phyloP scores from a whole-genome alignment of 169 alveolate genomes.

The Plasmodium reichenowi region DNA sequence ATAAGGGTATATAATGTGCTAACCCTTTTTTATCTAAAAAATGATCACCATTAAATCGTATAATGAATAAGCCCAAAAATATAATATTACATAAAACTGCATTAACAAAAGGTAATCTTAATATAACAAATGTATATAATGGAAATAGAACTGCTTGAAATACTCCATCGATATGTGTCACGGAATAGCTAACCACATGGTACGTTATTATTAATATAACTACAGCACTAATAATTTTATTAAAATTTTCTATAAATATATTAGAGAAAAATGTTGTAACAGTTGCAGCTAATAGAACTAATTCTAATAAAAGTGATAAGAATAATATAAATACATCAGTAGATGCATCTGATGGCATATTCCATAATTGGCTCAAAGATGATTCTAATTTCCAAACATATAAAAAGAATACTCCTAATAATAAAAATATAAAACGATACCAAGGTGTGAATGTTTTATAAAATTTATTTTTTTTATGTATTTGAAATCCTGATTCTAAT shows the following conservation, averaged over 20 bases:
- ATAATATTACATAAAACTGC: conserved; percentile 81
- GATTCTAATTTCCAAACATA: conserved; percentile 75
- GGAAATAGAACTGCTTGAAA: conserved; percentile 86
- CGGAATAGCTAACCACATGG: conserved; percentile 73
- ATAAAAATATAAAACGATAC: conserved; percentile 80
- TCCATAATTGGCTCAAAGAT: conserved; percentile 41
- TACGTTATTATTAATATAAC: conserved; percentile 62
- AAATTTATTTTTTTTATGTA: conserved; percentile 80
- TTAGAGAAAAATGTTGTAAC: conserved; percentile 70
- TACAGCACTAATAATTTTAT: conserved; percentile 74
- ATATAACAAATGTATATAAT: conserved; percentile 83
- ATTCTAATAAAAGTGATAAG: conserved; percentile 59
- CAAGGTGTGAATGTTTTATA: conserved; percentile 81
- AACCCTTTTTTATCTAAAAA: conserved; percentile 70
- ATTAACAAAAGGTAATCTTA: conserved; percentile 80
- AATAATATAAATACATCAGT: conserved; percentile 45
- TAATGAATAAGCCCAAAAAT: conserved; percentile 71
- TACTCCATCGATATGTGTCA: conserved; percentile 76
- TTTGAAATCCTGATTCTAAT: conserved; percentile 82
- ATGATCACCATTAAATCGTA: conserved; percentile 55
- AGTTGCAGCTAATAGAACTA: conserved; percentile 55
- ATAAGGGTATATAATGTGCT: conserved; percentile 85
- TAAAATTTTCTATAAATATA: conserved; percentile 74
- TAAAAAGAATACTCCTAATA: conserved; percentile 78
- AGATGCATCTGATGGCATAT: conserved; percentile 38